Evolutionary conservation across 2,329 filamentous ascomycete species (phyloP).

Genomic region (Aspergillus ustus): DNA sequence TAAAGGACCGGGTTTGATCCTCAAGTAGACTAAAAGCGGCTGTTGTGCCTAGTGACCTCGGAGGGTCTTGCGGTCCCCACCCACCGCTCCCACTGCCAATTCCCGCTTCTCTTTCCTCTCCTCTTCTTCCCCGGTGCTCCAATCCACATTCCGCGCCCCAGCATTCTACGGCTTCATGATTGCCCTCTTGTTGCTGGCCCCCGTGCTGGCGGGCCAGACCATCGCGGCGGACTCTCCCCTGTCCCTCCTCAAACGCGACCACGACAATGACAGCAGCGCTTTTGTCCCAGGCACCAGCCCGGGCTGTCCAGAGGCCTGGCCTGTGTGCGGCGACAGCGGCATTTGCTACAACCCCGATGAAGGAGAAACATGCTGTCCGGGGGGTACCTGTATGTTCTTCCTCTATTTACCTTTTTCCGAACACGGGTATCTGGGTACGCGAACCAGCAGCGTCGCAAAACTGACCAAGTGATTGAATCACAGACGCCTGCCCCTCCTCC

Average conservation of each 20-base stretch:
- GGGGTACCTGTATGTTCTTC: slow-evolving; percentile 18
- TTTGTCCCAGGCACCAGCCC: slow-evolving; percentile 17
- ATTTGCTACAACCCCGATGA: slow-evolving; percentile 22
- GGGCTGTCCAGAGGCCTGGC: slow-evolving; percentile 21
- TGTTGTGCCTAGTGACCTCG: background rate
- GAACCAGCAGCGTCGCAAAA: background rate
- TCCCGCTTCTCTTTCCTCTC: slow-evolving; percentile 2
- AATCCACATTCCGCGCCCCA: background rate
- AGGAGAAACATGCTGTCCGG: slow-evolving; percentile 20
- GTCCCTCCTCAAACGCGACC: slow-evolving; percentile 15
- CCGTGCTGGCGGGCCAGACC: slow-evolving; percentile 18
- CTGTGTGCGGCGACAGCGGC: slow-evolving; percentile 19
- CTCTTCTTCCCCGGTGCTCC: background rate
- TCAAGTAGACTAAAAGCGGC: slow-evolving; percentile 12
- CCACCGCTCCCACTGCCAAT: slow-evolving; percentile 2
- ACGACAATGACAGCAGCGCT: slow-evolving; percentile 7
- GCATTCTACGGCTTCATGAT: slow-evolving; percentile 14
- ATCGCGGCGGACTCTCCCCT: slow-evolving; percentile 1
- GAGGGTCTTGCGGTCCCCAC: background rate
- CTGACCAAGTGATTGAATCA: background rate
- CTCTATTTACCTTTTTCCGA: background rate
- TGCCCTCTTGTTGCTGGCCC: slow-evolving; percentile 11
- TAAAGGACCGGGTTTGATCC: background rate
- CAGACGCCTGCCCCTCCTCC: slow-evolving; percentile 17
- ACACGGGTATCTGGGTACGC: background rate